These are phyloP conservation scores for Syzygium aqueum DNA, from an alignment of 345 rosid species.

Conservation along the genomic window DNA sequence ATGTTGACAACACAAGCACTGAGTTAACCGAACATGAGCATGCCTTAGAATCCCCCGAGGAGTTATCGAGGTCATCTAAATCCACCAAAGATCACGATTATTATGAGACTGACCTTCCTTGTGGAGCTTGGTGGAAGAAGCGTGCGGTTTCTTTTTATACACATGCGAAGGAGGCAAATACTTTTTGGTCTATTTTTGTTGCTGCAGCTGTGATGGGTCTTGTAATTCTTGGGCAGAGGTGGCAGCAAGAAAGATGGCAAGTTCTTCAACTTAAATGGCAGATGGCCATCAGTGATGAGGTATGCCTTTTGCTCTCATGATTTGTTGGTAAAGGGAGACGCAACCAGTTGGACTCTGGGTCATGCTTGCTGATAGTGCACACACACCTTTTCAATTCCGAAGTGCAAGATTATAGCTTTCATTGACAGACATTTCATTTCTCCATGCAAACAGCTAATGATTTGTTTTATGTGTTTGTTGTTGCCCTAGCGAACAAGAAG, in stretches of 20 bases:
- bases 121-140: constrained; percentile 96
- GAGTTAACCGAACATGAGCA: constrained; percentile 33
- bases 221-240: constrained; percentile 85
- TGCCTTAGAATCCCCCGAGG: constrained; percentile 21
- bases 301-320: constrained; percentile 4
- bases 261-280: constrained; percentile 82
- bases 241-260: constrained; percentile 98
- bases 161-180: constrained; percentile 76
- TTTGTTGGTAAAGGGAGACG: background rate
- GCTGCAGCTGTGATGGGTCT: constrained; percentile 96
- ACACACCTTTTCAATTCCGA: background rate
- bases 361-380: background rate
- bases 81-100: constrained; percentile 28
- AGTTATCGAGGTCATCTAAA: constrained; percentile 23
- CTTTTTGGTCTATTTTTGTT: constrained; percentile 84
- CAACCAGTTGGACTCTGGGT: background rate
- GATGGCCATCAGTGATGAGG: constrained; percentile 58
- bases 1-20: constrained; percentile 21
- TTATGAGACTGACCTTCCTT: constrained; percentile 49
- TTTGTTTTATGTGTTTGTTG: background rate
- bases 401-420: background rate
- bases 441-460: background rate
- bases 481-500: background rate
- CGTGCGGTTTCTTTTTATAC: constrained; percentile 64
- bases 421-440: background rate